Evolutionary conservation across 805 yeast species (phyloP).

Genomic region (Yamadazyma ubonensis): DNA sequence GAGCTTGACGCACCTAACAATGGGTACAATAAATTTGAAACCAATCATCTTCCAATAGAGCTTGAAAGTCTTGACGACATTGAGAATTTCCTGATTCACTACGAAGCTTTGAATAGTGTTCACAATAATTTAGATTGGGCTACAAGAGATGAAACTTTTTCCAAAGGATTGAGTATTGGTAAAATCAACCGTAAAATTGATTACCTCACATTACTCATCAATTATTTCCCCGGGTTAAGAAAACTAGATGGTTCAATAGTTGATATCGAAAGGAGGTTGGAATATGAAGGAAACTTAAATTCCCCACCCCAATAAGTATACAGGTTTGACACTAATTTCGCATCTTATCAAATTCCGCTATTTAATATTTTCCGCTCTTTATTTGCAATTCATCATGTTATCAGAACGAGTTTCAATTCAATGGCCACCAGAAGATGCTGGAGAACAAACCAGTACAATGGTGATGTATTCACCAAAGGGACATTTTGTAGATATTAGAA

Average conservation of each 20-base stretch:
- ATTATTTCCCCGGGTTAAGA: slow-evolving; percentile 31
- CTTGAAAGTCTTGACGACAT: slow-evolving; percentile 51
- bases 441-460: slow-evolving; percentile 48
- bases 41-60: slow-evolving; percentile 33
- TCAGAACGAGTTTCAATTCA: slow-evolving; percentile 52
- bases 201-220: slow-evolving; percentile 36
- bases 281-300: slow-evolving; percentile 10
- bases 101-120: slow-evolving; percentile 37
- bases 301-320: background rate
- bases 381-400: slow-evolving; percentile 20
- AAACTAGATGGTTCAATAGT: slow-evolving; percentile 36
- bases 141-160: slow-evolving; percentile 33
- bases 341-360: slow-evolving; percentile 3
- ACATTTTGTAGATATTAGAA: slow-evolving; percentile 49
- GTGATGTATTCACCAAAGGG: slow-evolving; percentile 46
- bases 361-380: slow-evolving; percentile 7
- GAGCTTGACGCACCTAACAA: slow-evolving; percentile 28
- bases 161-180: slow-evolving; percentile 22
- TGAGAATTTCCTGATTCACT: slow-evolving; percentile 50
- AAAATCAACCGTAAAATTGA: slow-evolving; percentile 23
- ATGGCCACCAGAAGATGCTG: slow-evolving; percentile 46
- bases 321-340: slow-evolving; percentile 3
- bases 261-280: slow-evolving; percentile 14
- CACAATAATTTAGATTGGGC: slow-evolving; percentile 41
- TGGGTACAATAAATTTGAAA: slow-evolving; percentile 8